Base-by-base conservation (phyloP, 2,329 filamentous ascomycete genomes). In the Colletotrichum sansevieriae region DNA sequence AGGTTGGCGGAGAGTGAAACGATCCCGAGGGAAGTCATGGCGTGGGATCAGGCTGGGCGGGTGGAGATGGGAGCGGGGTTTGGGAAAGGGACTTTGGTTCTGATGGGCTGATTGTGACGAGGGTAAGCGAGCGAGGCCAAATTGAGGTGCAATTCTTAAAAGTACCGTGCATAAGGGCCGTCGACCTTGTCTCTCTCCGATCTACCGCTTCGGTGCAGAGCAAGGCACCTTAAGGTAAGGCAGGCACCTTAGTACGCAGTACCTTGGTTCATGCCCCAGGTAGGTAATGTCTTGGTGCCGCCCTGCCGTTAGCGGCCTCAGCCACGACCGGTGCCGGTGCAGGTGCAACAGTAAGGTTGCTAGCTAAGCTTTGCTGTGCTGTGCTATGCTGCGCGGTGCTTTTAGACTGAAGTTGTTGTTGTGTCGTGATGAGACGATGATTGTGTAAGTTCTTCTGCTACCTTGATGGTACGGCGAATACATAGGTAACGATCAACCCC, bases 61-160 rank as follows among this genome's bases (percentile, higher is more conserved):
- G 47, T 54, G 63, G 63, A 60, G 55, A 47, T 49, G 22, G 41
- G 8, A 46, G 39, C 52, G 63, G 66, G 46, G 49, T 44, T 41
- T 18, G 39, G 46, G 11, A 43, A 52, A 22, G 54, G 65, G 47
- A 64, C 61, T 69, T 61, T 66, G 63, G 62, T 66, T 66, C 41
- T 69, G 55, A 69, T 66, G 62, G 66, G 62, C 63, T 69, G 56
- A 69, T 69, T 15, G 18, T 20, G 66, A 61, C 63, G 41, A 29
- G 66, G 55, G 43, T 69, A 66, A 61, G 66, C 66, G 66, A 68
- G 65, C 12, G 56, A 59, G 56, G 62, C 66, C 66, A 60, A 65
- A 65, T 65, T 65, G 49, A 65, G 65, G 25, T 54, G 54, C 33
- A 47, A 54, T 43, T 29, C 20, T 43, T 51, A 65, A 60, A 68